Conservation (phyloP, 441 rosid species). For the Gossypium aridum region DNA sequence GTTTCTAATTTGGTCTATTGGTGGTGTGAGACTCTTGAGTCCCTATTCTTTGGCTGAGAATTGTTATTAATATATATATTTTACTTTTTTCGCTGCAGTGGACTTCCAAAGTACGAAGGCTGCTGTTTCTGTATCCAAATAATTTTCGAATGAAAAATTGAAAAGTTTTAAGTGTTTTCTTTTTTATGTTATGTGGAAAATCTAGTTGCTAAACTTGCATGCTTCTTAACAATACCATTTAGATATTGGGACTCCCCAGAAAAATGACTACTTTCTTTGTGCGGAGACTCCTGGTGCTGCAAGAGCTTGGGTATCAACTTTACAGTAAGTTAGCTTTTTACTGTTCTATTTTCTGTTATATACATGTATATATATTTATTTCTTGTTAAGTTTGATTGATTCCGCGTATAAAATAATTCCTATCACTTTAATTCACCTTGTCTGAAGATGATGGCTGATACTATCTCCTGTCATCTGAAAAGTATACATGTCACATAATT, state of each 20-base stretch:
- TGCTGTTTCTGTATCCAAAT: conserved; percentile 95
- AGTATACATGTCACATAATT: background rate
- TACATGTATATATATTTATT: background rate
- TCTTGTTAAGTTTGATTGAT: background rate
- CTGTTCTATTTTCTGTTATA: background rate
- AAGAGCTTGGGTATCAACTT: conserved; percentile 93
- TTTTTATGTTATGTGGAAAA: background rate
- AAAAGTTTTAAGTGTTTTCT: background rate
- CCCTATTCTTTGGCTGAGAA: background rate
- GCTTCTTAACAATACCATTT: conserved; percentile 39
- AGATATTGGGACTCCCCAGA: conserved; percentile 96
- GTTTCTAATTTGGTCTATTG: conserved; percentile 1
- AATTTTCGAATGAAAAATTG: background rate
- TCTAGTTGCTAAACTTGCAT: background rate
- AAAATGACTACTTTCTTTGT: conserved; percentile 88
- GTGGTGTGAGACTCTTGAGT: background rate
- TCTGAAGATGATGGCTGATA: conserved; percentile 4
- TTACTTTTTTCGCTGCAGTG: conserved; percentile 38
- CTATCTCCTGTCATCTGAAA: background rate
- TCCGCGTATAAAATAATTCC: background rate
- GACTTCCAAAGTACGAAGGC: conserved; percentile 89
- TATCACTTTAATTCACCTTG: background rate
- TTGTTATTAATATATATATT: conserved; percentile 5
- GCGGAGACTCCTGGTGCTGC: conserved; percentile 97
- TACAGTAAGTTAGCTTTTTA: conserved; percentile 56